phyloP scores from a whole-genome alignment of 345 rosid genomes.

The Populus deltoides region DNA sequence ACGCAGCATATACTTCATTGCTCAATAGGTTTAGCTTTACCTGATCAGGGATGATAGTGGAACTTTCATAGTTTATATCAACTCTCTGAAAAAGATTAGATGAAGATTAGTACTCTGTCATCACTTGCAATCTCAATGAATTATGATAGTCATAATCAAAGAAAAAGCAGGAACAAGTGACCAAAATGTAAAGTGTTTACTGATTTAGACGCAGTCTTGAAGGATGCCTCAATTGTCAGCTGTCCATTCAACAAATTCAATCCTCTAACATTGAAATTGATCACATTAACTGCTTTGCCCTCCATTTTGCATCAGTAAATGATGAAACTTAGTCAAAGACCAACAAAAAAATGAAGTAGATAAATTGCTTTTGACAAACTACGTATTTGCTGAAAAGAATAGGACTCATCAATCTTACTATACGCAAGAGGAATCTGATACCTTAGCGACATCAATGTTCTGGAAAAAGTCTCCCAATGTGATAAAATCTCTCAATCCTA shows the following conservation, averaged over 20 bases:
- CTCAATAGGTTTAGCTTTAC: slow-evolving; percentile 22
- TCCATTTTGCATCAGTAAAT: slow-evolving; percentile 43
- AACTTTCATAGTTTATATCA: slow-evolving; percentile 56
- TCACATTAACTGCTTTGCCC: slow-evolving; percentile 90
- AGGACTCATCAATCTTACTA: not conserved
- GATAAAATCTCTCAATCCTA: slow-evolving; percentile 83
- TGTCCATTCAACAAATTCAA: slow-evolving; percentile 65
- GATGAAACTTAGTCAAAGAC: slow-evolving; percentile 24
- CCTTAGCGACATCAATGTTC: slow-evolving; percentile 68
- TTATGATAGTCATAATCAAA: not conserved
- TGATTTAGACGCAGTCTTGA: slow-evolving; percentile 64
- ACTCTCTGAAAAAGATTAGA: slow-evolving; percentile 54
- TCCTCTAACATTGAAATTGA: slow-evolving; percentile 79
- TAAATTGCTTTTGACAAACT: not conserved
- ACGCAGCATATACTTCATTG: not conserved
- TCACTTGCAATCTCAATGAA: not conserved
- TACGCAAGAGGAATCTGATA: slow-evolving; percentile 16
- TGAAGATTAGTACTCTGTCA: slow-evolving; percentile 5
- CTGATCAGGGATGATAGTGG: slow-evolving; percentile 77
- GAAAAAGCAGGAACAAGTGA: not conserved
- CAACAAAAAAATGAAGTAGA: not conserved
- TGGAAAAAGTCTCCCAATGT: slow-evolving; percentile 71
- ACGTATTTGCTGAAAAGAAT: not conserved
- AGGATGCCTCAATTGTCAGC: slow-evolving; percentile 70
- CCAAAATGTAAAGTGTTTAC: slow-evolving; percentile 29